A percentile compares a stretch with the other conserved stretches of the same genome.
These are phyloP conservation scores for Vanderwaltozyma verrucispora DNA, from an alignment of 805 yeast species.

Conservation along the genomic window DNA sequence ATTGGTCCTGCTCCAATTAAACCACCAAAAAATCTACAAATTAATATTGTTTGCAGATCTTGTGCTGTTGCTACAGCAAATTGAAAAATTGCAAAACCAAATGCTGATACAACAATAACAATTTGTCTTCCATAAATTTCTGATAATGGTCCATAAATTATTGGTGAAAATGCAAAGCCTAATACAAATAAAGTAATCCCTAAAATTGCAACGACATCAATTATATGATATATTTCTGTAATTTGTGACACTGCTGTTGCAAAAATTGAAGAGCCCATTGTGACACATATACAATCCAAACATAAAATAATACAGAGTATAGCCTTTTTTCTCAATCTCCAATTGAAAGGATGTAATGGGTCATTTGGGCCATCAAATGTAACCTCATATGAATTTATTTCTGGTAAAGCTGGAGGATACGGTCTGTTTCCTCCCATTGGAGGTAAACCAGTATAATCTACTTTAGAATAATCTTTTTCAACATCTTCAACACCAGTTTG, in stretches of 20 bases:
- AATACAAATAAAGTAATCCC: slow-evolving; percentile 73
- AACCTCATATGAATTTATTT: slow-evolving; percentile 48
- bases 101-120: slow-evolving; percentile 45
- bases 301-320: slow-evolving; percentile 37
- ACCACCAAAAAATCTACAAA: slow-evolving; percentile 75
- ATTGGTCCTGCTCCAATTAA: slow-evolving; percentile 75
- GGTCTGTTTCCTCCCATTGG: slow-evolving; percentile 60
- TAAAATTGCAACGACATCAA: slow-evolving; percentile 55
- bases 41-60: slow-evolving; percentile 64
- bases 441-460: slow-evolving; percentile 23
- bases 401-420: slow-evolving; percentile 54
- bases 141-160: slow-evolving; percentile 83
- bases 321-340: slow-evolving; percentile 44
- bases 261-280: slow-evolving; percentile 80
- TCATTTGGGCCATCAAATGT: slow-evolving; percentile 71
- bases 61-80: slow-evolving; percentile 71
- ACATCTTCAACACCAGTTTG: slow-evolving; percentile 8
- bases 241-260: slow-evolving; percentile 49
- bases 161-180: slow-evolving; percentile 91
- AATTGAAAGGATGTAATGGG: slow-evolving; percentile 73
- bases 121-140: slow-evolving; percentile 65
- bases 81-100: slow-evolving; percentile 50
- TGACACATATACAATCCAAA: slow-evolving; percentile 37
- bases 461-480: slow-evolving; percentile 3
- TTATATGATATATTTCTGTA: slow-evolving; percentile 45